Conservation (phyloP, 805 yeast genomes). For the Kodamaea fukazawae region DNA sequence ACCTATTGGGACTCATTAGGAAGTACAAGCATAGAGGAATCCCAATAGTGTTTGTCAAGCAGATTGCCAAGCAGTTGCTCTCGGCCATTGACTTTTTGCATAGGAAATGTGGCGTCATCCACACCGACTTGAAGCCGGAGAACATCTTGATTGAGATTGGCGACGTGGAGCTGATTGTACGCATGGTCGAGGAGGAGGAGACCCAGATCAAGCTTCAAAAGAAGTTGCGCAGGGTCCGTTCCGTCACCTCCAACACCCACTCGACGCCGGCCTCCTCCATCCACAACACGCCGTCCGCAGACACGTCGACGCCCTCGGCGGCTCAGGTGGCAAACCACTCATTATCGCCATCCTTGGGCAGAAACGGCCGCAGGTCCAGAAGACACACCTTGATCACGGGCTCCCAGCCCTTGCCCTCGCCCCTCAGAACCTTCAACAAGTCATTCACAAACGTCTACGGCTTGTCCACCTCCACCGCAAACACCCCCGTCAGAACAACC, state of each 20-base stretch:
- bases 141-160: constrained; percentile 78
- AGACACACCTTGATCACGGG: constrained; percentile 80
- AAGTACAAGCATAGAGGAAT: constrained; percentile 75
- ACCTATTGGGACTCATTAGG: constrained; percentile 77
- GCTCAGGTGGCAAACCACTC: constrained; percentile 23
- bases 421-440: constrained; percentile 58
- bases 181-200: constrained; percentile 61
- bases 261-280: constrained; percentile 3
- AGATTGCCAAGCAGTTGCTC: constrained; percentile 74
- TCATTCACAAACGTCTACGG: constrained; percentile 38
- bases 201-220: constrained; percentile 45
- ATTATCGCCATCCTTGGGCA: constrained; percentile 39
- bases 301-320: constrained; percentile 6
- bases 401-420: constrained; percentile 90
- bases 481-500: constrained; percentile 33
- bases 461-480: constrained; percentile 36
- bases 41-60: constrained; percentile 75
- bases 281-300: constrained; percentile 1
- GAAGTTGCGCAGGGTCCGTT: constrained; percentile 33
- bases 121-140: constrained; percentile 73
- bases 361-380: constrained; percentile 55
- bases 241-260: constrained; percentile 6
- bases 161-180: constrained; percentile 75
- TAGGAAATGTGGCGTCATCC: constrained; percentile 70
- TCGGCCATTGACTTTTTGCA: constrained; percentile 72